phyloP scores from a whole-genome alignment of 495 filamentous ascomycete genomes.

The Gamarada debralockiae region DNA sequence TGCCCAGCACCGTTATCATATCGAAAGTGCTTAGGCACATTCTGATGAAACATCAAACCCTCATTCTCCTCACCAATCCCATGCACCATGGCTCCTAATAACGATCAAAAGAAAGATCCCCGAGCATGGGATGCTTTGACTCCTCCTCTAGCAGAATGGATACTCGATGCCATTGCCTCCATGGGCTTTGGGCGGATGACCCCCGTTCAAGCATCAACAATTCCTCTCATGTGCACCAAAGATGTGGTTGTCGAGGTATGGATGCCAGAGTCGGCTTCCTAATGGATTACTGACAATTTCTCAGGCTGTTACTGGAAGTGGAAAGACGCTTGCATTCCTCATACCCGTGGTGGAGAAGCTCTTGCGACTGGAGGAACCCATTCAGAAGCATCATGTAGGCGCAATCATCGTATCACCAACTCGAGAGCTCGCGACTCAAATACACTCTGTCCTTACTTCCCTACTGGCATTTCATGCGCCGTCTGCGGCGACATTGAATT shows the following conservation, averaged over 20 bases:
- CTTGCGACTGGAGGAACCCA: slow-evolving; percentile 62
- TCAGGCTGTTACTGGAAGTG: slow-evolving; percentile 87
- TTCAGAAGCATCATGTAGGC: slow-evolving; percentile 84
- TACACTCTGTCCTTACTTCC: slow-evolving; percentile 73
- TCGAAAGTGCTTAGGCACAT: too few species aligned
- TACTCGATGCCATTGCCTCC: slow-evolving; percentile 73
- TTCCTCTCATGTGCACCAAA: slow-evolving; percentile 87
- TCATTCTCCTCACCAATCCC: too few species aligned
- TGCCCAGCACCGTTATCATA: too few species aligned
- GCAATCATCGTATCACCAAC: slow-evolving; percentile 92
- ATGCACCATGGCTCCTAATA: slow-evolving; percentile 13
- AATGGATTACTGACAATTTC: not conserved
- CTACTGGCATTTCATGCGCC: slow-evolving; percentile 78
- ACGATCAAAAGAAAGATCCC: slow-evolving; percentile 36
- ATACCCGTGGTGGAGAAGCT: slow-evolving; percentile 86
- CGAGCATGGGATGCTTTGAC: slow-evolving; percentile 77
- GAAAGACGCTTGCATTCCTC: slow-evolving; percentile 89
- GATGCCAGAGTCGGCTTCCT: not conserved
- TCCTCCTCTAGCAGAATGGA: slow-evolving; percentile 83
- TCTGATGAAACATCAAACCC: too few species aligned
- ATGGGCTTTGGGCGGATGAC: slow-evolving; percentile 90
- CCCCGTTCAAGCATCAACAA: slow-evolving; percentile 89
- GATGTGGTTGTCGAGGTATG: slow-evolving; percentile 87
- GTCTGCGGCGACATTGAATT: slow-evolving; percentile 60
- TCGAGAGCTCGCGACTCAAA: slow-evolving; percentile 87